phyloP scores from a whole-genome alignment of 1,284 basidiomycete genomes.

The Macrocybe sp. region DNA sequence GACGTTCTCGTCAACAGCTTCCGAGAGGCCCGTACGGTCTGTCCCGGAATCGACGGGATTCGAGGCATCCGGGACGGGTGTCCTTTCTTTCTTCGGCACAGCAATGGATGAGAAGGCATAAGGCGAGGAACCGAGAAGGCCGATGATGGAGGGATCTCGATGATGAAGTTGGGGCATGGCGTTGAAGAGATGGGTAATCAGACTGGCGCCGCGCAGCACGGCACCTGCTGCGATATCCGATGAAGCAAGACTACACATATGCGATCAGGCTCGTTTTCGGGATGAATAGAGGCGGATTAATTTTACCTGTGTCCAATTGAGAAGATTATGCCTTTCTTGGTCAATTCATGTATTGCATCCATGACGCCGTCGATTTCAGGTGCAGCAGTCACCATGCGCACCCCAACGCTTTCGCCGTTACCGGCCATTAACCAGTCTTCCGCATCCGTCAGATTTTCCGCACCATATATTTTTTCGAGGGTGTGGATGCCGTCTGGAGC shows the following conservation, averaged over 20 bases:
- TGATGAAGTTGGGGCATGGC: conserved; percentile 88
- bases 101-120: conserved; percentile 35
- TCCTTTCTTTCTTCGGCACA: conserved; percentile 20
- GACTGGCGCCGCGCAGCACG: conserved; percentile 64
- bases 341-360: conserved; percentile 57
- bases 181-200: conserved; percentile 92
- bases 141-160: conserved; percentile 82
- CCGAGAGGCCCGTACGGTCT: conserved; percentile 29
- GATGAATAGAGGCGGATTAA: not conserved
- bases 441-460: conserved; percentile 50
- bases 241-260: conserved; percentile 46
- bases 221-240: conserved; percentile 67
- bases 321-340: conserved; percentile 67
- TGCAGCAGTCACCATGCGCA: conserved; percentile 82
- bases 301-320: conserved; percentile 82
- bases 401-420: conserved; percentile 42
- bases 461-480: conserved; percentile 74
- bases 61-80: conserved; percentile 13
- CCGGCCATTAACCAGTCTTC: conserved; percentile 64
- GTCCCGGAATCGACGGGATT: not conserved
- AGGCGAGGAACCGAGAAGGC: conserved; percentile 76
- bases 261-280: not conserved
- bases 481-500: conserved; percentile 57
- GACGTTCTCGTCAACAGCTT: conserved; percentile 59
- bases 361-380: conserved; percentile 85